These are phyloP conservation scores for Postia placenta DNA, from an alignment of 768 basidiomycete genomes.

Conservation along the genomic window DNA sequence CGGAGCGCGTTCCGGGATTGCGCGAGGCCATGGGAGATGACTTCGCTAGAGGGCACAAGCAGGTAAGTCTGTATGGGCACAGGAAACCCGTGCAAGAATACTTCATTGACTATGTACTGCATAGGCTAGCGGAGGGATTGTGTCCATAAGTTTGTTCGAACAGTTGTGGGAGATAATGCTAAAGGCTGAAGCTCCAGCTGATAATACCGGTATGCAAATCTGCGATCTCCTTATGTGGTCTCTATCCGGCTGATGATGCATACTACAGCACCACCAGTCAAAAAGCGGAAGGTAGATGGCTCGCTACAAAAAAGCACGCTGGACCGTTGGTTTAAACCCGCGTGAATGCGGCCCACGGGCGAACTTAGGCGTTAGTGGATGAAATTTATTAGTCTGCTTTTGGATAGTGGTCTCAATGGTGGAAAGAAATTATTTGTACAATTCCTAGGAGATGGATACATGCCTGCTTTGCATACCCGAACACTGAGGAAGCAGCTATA, in stretches of 20 bases:
- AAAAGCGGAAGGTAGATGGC: constrained; percentile 11
- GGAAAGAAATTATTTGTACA: too few species aligned
- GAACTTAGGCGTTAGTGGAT: too few species aligned
- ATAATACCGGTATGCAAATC: background rate
- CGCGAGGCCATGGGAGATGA: constrained; percentile 35
- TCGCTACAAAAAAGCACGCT: constrained; percentile 18
- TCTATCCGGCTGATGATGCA: background rate
- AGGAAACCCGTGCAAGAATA: background rate
- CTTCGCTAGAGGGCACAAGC: constrained; percentile 40
- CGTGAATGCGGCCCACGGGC: too few species aligned
- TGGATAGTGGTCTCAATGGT: too few species aligned
- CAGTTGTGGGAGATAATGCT: constrained; percentile 20
- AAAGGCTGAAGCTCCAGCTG: background rate
- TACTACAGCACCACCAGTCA: constrained; percentile 2
- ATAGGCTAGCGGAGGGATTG: constrained; percentile 44
- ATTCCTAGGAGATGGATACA: too few species aligned
- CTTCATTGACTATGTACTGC: background rate
- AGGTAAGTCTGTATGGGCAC: constrained; percentile 8
- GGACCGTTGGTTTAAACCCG: constrained; percentile 19
- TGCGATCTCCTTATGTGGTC: background rate
- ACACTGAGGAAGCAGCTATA: too few species aligned
- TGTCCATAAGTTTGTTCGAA: constrained; percentile 23
- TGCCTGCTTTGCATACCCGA: too few species aligned
- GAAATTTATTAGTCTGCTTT: too few species aligned
- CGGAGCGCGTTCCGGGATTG: constrained; percentile 25